Base-by-base conservation (phyloP, 306 rosid genomes). In the Cyclanthera cordifolia region DNA sequence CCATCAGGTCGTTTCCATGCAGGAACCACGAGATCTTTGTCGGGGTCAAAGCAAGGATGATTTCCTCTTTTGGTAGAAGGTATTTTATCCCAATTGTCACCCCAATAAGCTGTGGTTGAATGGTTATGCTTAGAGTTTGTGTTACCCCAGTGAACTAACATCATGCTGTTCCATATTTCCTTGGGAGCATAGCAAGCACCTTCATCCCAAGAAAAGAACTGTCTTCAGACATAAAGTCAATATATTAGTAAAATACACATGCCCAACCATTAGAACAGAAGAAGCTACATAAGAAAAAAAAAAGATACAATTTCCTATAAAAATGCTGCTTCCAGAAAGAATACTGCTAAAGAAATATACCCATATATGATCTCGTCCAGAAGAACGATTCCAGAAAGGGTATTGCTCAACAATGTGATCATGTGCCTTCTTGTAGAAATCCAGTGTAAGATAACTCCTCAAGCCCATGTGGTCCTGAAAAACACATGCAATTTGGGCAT, bases 141-240 rank as follows among this genome's bases (percentile, higher is more conserved):
- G 81, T 93, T 93, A 74, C 99, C 99, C 99, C 99, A 93, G 76
- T 93, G 99, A 71, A 87, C 96, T 81, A 93, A 75, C 99, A 93
- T 90, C 94, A 86, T 89, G 82, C 99, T 90, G 79, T 75, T 83
- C 96, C 99, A 89, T 83, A 93, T 93, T 83, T 93, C 99, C 86
- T 93, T 93, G 11, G 99, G 99, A 58, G 99, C 96, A 86, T 90
- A 93, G 86, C 99, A 93, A 74, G 99, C 96, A 76, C 99, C 96
- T 86, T 93, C 99, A 81, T 93, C 99, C 99, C 99, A 93, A 55
- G 99, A 84, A 82, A 89, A 93, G 63, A 75, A 93, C 99, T 93
- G 99, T 79, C 85, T 72, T 86, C 82, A 80, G 72, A 76, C 51
- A 76, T 45, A 80, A 73, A 80, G 72, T 76, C 15, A 47, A 70